Conservation (phyloP, 1,139 yeast genomes). For the Meyerozyma elateridarum region DNA sequence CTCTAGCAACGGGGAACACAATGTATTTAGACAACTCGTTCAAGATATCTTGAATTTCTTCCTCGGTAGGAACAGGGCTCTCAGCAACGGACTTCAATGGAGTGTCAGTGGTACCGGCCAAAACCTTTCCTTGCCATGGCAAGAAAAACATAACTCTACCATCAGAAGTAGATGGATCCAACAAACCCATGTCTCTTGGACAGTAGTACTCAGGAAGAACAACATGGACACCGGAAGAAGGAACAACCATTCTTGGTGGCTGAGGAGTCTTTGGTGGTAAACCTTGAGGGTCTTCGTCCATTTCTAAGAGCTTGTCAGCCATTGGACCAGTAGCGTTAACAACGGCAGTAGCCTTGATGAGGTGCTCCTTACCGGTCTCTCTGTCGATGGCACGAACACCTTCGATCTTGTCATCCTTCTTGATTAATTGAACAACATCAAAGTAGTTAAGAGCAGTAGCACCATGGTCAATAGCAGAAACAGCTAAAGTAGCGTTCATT, state of each 20-base stretch:
- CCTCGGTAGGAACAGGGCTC: slow-evolving; percentile 83
- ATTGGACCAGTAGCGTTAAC: slow-evolving; percentile 96
- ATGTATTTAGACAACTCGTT: slow-evolving; percentile 86
- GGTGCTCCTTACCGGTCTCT: slow-evolving; percentile 62
- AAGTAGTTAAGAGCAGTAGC: slow-evolving; percentile 87
- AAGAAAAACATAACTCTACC: slow-evolving; percentile 96
- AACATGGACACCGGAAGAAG: slow-evolving; percentile 91
- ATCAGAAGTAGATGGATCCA: slow-evolving; percentile 89
- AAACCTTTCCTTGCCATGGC: slow-evolving; percentile 97
- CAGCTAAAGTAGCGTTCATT: slow-evolving; percentile 80
- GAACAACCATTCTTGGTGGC: slow-evolving; percentile 79
- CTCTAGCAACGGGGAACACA: slow-evolving; percentile 82
- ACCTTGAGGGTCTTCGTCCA: slow-evolving; percentile 74
- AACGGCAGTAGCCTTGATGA: slow-evolving; percentile 65
- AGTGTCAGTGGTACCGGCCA: slow-evolving; percentile 95
- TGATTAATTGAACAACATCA: slow-evolving; percentile 71
- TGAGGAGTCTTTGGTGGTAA: slow-evolving; percentile 48
- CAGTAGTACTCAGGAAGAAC: slow-evolving; percentile 90
- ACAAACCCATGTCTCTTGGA: slow-evolving; percentile 80
- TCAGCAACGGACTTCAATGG: slow-evolving; percentile 72
- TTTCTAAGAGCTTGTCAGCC: slow-evolving; percentile 77
- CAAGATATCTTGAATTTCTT: slow-evolving; percentile 84
- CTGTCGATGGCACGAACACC: slow-evolving; percentile 77
- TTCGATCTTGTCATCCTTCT: slow-evolving; percentile 51
- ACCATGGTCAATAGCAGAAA: slow-evolving; percentile 82